Base-by-base conservation (phyloP, 306 rosid species). In the Lithocarpus polystachyus region DNA sequence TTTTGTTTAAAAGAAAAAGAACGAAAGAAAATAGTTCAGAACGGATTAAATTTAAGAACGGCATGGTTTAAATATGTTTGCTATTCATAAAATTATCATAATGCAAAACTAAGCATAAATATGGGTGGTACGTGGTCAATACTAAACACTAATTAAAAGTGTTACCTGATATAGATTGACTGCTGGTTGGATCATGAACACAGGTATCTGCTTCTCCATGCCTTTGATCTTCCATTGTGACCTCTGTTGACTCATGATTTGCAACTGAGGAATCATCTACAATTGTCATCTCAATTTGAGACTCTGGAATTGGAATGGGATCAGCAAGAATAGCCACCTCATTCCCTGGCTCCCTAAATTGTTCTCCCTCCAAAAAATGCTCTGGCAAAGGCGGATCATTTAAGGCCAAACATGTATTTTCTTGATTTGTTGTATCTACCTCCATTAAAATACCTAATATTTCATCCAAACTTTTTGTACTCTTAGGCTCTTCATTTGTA, bases 151-250 rank as follows among this genome's bases (percentile, higher is more conserved):
- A 67, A 67, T 33, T 18, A 45, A 52, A 86, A 53, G 55, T 62
- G n/a, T 29, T 81, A 87, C 93, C 97, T 83, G 88, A 73, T 61
- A 60, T 53, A 78, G 87, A 76, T 56, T 74, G 85, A 84, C 77
- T 77, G 8, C 60, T 13, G 67, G 80, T 60, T 22, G 29, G 71
- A 67, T 80, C 80, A 53, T 73, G 79, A 61, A 72, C 72, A 64
- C 51, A 75, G 31, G 75, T 43, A 74, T 81, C 82, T 59, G 56
- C 76, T 73, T 79, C 79, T 77, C 55, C 91, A 14, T 68, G 61
- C 67, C 61, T 76, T 74, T 84, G 71, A 74, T 90, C 90, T 40
- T 40, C 45, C 87, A 79, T 71, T 22, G 33, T 76, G 77, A 65
- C 83, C 55, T 86, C 88, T 20, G 76, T 51, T 26, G 76, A 56